These are phyloP conservation scores for Apostasia ramifera DNA, from an alignment of 106 monocot genomes.

Conservation along the genomic window DNA sequence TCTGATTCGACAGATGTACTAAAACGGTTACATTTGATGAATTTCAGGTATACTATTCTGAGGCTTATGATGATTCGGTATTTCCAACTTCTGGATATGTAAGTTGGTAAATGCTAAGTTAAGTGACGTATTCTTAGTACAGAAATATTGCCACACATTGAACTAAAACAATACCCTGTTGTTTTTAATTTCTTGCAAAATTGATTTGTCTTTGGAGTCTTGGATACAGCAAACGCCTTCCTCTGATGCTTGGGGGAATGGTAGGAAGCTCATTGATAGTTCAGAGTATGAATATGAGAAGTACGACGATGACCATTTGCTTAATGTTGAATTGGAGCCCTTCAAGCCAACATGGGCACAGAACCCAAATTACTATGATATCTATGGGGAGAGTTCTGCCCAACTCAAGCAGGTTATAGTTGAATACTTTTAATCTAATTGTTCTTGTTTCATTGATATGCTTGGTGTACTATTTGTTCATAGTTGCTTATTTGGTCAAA, in stretches of 20 bases:
- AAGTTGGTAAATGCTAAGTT: not conserved
- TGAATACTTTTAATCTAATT: not conserved
- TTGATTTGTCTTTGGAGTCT: not conserved
- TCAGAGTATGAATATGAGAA: slow-evolving; percentile 6
- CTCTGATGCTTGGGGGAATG: slow-evolving; percentile 3
- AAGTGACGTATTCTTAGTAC: not conserved
- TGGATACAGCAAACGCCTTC: slow-evolving; percentile 4
- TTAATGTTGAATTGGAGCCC: slow-evolving; percentile 13
- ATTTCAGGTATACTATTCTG: slow-evolving; percentile 2
- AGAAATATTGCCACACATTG: not conserved
- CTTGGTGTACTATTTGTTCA: too few species aligned
- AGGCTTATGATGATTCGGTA: not conserved
- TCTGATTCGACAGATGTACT: too few species aligned
- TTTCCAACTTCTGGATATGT: slow-evolving; percentile 1
- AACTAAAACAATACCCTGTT: not conserved
- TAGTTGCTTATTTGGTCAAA: too few species aligned
- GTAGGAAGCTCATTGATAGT: not conserved
- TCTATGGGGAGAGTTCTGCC: not conserved
- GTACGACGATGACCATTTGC: slow-evolving; percentile 4
- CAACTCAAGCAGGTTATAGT: not conserved
- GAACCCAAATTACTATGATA: slow-evolving; percentile 11
- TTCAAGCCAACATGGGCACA: slow-evolving; percentile 17
- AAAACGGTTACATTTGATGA: too few species aligned
- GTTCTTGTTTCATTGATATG: not conserved
- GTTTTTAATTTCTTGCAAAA: not conserved